phyloP scores from a whole-genome alignment of 495 filamentous ascomycete genomes.

The Terfezia boudieri region DNA sequence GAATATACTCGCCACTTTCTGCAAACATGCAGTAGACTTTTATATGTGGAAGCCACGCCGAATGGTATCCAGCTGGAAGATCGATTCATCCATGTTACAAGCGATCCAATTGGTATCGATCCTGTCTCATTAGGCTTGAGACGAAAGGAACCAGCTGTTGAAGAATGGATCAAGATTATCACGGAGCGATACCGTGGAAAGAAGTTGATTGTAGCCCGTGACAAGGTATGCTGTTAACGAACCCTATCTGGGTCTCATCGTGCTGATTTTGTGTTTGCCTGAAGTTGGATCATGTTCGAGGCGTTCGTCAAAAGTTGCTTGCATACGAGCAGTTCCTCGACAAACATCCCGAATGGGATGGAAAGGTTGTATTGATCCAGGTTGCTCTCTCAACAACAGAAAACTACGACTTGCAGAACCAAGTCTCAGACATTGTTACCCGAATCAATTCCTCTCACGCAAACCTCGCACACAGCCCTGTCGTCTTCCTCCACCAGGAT shows the following conservation, averaged over 20 bases:
- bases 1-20: slow-evolving; percentile 87
- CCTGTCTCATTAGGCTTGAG: slow-evolving; percentile 48
- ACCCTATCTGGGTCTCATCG: slow-evolving; percentile 1
- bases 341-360: slow-evolving; percentile 70
- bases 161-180: slow-evolving; percentile 55
- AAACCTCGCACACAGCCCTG: slow-evolving; percentile 66
- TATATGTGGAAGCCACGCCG: slow-evolving; percentile 64
- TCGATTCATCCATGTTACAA: slow-evolving; percentile 68
- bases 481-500: slow-evolving; percentile 90
- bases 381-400: slow-evolving; percentile 77
- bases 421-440: slow-evolving; percentile 76
- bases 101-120: slow-evolving; percentile 60
- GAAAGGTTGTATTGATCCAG: slow-evolving; percentile 73
- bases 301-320: slow-evolving; percentile 74
- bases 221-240: slow-evolving; percentile 32
- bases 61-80: slow-evolving; percentile 81
- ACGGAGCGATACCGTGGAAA: slow-evolving; percentile 62
- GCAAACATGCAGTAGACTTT: slow-evolving; percentile 73
- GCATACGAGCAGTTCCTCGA: slow-evolving; percentile 88
- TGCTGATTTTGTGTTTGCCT: neutral
- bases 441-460: slow-evolving; percentile 75
- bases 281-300: slow-evolving; percentile 59
- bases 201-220: slow-evolving; percentile 69
- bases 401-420: slow-evolving; percentile 62
- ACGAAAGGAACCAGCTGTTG: slow-evolving; percentile 49